Evolutionary conservation across 176 grass and related monocot species (phyloP).

Genomic region (Rhipidocladum racemiflorum): DNA sequence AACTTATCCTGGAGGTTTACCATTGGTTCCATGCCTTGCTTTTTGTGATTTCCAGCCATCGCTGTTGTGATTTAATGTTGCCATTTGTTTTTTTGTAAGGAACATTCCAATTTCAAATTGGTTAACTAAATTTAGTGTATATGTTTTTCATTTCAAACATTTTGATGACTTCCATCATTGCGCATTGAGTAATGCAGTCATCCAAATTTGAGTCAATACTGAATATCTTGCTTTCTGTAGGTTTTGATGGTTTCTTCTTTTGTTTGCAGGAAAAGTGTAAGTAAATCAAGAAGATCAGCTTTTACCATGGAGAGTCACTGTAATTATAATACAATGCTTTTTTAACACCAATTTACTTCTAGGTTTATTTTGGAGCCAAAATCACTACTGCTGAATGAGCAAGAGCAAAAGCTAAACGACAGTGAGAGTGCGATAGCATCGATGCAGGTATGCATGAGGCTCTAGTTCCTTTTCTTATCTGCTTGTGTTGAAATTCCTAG

Average conservation of each 20-base stretch:
- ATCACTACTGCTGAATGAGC: constrained; percentile 63
- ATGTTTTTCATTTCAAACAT: background rate
- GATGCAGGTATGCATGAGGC: constrained; percentile 59
- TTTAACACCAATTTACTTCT: background rate
- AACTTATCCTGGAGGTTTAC: background rate
- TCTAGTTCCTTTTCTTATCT: background rate
- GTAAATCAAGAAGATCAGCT: constrained; percentile 36
- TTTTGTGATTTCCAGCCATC: background rate
- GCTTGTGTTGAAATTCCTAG: background rate
- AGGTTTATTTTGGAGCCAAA: constrained; percentile 98
- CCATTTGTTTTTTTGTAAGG: background rate
- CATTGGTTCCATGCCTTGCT: background rate
- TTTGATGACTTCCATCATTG: background rate
- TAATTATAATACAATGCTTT: constrained; percentile 8
- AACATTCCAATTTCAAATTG: background rate
- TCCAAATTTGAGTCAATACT: background rate
- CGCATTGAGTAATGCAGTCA: background rate
- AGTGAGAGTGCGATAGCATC: constrained; percentile 66
- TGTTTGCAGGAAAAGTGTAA: constrained; percentile 97
- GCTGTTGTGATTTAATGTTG: background rate
- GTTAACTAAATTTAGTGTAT: background rate
- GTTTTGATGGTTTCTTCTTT: constrained; percentile 33
- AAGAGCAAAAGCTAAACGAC: constrained; percentile 80
- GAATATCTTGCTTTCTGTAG: constrained; percentile 7
- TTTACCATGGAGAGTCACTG: background rate